Percentiles rank a stretch among this genome's conserved stretches.
Conservation (phyloP, 441 rosid genomes). For the Corymbia citriodora region DNA sequence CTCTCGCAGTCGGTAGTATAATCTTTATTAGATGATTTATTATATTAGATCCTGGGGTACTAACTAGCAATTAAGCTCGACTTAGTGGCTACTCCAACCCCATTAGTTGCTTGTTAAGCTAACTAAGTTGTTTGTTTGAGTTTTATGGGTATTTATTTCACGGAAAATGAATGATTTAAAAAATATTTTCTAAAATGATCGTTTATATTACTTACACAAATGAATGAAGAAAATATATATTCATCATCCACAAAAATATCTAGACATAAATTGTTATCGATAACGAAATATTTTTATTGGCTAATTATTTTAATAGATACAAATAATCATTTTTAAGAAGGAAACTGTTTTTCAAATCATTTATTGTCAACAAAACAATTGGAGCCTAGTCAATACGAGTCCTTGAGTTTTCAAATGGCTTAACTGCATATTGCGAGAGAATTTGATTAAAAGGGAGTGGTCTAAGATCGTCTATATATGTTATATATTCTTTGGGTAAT, state of each 20-base stretch:
- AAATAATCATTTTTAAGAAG: too few relatives aligned
- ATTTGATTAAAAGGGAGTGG: neutral
- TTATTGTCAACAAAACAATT: neutral
- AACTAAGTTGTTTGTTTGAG: too few relatives aligned
- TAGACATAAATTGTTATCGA: too few relatives aligned
- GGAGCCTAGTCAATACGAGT: neutral
- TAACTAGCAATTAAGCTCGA: neutral
- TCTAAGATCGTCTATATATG: neutral
- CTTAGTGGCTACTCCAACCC: neutral
- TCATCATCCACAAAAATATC: too few relatives aligned
- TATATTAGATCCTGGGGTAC: neutral
- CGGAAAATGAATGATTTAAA: rapidly evolving
- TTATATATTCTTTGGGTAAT: neutral
- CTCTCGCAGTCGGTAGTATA: neutral
- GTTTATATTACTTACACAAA: too few relatives aligned
- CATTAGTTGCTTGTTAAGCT: too few relatives aligned
- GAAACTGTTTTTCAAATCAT: too few relatives aligned
- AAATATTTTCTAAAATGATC: too few relatives aligned
- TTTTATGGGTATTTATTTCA: neutral
- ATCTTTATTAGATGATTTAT: neutral
- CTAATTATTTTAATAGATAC: too few relatives aligned
- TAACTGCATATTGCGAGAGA: too few relatives aligned
- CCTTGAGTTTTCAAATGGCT: neutral
- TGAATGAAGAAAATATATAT: neutral
- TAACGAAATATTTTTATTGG: too few relatives aligned